Conservation (phyloP, 2,329 filamentous ascomycete genomes). For the Purpureocillium takamizusanense region DNA sequence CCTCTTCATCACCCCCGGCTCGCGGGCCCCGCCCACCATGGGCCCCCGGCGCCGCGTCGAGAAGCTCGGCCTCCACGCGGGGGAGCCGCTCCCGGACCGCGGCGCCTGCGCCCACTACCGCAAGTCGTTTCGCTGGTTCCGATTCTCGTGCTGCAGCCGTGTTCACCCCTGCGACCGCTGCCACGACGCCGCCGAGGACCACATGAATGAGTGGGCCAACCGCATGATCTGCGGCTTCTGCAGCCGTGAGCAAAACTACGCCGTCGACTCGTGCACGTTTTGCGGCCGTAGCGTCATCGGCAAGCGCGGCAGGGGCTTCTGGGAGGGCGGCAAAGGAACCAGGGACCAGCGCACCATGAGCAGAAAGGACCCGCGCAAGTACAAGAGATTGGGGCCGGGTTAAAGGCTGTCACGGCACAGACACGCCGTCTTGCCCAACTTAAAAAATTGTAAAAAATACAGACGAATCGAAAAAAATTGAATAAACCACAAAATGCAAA, state of each 20-base stretch:
- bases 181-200: conserved; percentile 63
- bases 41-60: conserved; percentile 39
- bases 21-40: conserved; percentile 27
- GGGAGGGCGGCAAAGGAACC: conserved; percentile 83
- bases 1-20: conserved; percentile 54
- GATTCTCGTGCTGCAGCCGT: conserved; percentile 52
- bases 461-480: no score
- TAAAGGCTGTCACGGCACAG: no score
- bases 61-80: conserved; percentile 46
- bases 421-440: no score
- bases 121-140: conserved; percentile 54
- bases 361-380: conserved; percentile 67
- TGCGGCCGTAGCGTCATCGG: conserved; percentile 65
- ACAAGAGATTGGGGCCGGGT: conserved; percentile 45
- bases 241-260: conserved; percentile 72
- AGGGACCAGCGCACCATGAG: conserved; percentile 63
- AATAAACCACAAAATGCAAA: no score
- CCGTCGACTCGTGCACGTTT: conserved; percentile 64
- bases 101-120: conserved; percentile 51
- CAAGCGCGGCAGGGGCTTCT: conserved; percentile 60
- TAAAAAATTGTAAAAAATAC: no score
- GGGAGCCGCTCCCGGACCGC: conserved; percentile 42
- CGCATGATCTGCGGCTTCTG: conserved; percentile 78
- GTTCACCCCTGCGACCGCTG: conserved; percentile 61
- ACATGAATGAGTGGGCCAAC: conserved; percentile 73